Conservation (phyloP, 2,329 filamentous ascomycete genomes). For the Elsinoe australis region DNA sequence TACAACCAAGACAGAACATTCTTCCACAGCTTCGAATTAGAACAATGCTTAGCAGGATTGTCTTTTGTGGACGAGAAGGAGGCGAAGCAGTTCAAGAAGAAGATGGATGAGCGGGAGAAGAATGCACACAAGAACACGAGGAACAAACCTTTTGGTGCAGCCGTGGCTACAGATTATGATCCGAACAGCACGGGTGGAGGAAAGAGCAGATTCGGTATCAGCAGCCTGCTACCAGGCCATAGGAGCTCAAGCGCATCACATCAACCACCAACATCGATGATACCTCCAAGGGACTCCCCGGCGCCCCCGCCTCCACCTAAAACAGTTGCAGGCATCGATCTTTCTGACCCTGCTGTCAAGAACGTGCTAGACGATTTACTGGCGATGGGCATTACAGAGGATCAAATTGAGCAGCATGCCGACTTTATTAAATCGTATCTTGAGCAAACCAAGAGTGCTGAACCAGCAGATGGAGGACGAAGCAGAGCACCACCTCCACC, state of each 20-base stretch:
- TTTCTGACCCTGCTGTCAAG: slow-evolving; percentile 55
- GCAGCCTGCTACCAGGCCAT: slow-evolving; percentile 43
- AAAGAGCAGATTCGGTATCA: slow-evolving; percentile 46
- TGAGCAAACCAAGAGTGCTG: slow-evolving; percentile 53
- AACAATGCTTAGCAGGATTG: slow-evolving; percentile 80
- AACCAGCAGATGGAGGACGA: no score
- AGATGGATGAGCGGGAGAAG: slow-evolving; percentile 93
- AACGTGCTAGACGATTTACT: slow-evolving; percentile 53
- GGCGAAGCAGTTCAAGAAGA: slow-evolving; percentile 93
- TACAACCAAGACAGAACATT: slow-evolving; percentile 98
- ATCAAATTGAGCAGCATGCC: slow-evolving; percentile 59
- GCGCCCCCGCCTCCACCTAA: slow-evolving; percentile 18
- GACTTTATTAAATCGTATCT: slow-evolving; percentile 63
- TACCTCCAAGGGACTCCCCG: slow-evolving; percentile 37
- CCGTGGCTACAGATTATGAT: slow-evolving; percentile 32
- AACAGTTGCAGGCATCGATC: slow-evolving; percentile 47
- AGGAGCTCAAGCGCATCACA: slow-evolving; percentile 40
- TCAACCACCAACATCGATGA: slow-evolving; percentile 41
- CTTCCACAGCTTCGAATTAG: slow-evolving; percentile 95
- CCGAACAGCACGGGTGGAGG: slow-evolving; percentile 18
- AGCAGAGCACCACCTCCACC: slow-evolving; percentile 54
- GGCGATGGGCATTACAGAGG: slow-evolving; percentile 60
- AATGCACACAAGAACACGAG: slow-evolving; percentile 83
- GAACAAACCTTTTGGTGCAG: slow-evolving; percentile 61
- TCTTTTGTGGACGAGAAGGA: slow-evolving; percentile 97